Base-by-base conservation (phyloP, 495 filamentous ascomycete species). In the Aspergillus kassunensis region DNA sequence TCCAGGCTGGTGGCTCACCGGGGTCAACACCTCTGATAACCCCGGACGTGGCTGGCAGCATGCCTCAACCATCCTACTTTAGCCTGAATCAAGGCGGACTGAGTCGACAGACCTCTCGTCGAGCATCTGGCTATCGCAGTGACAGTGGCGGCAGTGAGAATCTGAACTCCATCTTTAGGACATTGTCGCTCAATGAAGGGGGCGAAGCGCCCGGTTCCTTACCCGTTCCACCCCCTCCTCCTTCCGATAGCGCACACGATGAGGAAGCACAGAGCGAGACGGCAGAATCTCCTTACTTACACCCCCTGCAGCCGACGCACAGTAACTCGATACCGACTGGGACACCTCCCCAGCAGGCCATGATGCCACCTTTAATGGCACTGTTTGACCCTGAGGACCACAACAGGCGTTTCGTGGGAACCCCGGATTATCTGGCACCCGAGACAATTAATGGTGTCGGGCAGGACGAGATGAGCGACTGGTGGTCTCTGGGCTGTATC, bases 401-500 rank as follows among this genome's bases (percentile, higher is more conserved):
- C 53, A 92, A 89, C 62, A 85, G 95, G 43, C 84, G 88, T 31
- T 98, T 98, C 64, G 93, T 98, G 15, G 93, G 93, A 33, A 98
- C 93, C 1, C 93, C 93, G 1, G 93, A 98, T 70, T 98, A 98
- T 68, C 80, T 98, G 15, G 92, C 93, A 2, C 93, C 93, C 2
- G 93, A 98, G 66, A 98, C 93, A 0, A 96, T 98, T 65, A 91
- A 89, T 61, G 93, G 93, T 43, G 80, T 88, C 53, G 90, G 91
- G 0, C 93, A 97, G 69, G 93, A 98, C 65, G 91, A 97, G 64
- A 91, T 91, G 57, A 97, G 93, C 66, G 93, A 98, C 80, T 98
- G 93, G 93, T 98, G 93, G 93, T 97, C 93, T 6, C 73, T 98
- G 39, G 93, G 93, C 2, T 97, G 93, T 60, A 97, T 98, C 53